Base-by-base conservation (phyloP, 495 filamentous ascomycete species). In the Neurospora discreta region DNA sequence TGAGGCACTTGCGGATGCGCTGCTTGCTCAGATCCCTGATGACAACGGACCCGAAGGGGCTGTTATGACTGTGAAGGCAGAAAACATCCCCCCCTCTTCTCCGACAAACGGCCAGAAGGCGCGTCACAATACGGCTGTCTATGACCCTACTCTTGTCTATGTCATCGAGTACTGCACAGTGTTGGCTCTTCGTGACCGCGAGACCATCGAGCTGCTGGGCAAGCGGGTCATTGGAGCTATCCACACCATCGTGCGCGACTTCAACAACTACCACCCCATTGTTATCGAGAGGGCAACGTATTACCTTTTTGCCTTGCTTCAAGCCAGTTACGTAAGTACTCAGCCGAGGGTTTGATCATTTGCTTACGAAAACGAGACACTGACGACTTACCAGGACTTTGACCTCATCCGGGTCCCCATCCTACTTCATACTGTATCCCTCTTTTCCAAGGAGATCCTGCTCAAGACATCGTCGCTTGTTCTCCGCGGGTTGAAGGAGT, bases 331-430 rank as follows among this genome's bases (percentile, higher is more conserved):
- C 82, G 93, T 95, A 87, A 81, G 90, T 83, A 13, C n/a, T 65
- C 26, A 26, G 15, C 26, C 16, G 26, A 65, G 33, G 3, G 52
- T 26, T 44, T 20, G n/a, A 52, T 16, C n/a, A 36, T 20, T 69
- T 20, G 13, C 3, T 69, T 69, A 13, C 2, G 10, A 23, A 16
- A 36, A 38, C 5, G 20, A 43, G 38, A 13, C 13, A 40, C 77
- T 82, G 9, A 83, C 73, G 13, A 68, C 42, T 41, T 36, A n/a
- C 5, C 72, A 93, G 91, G 90, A 97, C 70, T 91, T 95, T 76
- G 91, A 94, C 70, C 96, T 96, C 77, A 89, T 98, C 75, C 90
- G 94, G 42, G 90, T 93, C 1, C 96, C 95, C n/a, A 90, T 98
- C 38, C 87, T 98, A 7, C 86, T 99, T 3, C 95, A 99, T 80